Conservation (phyloP, 2,329 filamentous ascomycete species). For the Fonsecaea multimorphosa region DNA sequence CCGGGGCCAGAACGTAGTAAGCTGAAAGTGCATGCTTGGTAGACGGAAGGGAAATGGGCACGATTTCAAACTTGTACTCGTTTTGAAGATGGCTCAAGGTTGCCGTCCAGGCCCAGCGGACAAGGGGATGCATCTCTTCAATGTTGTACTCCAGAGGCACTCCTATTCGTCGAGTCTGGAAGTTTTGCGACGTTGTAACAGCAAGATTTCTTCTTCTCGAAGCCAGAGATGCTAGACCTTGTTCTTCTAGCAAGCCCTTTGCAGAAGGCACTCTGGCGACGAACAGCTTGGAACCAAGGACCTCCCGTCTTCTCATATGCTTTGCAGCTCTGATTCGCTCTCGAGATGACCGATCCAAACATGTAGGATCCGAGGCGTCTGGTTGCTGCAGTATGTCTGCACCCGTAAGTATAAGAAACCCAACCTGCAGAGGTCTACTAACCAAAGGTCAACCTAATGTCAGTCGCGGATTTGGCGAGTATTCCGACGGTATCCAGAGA, state of each 20-base stretch:
- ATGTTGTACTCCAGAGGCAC: constrained; percentile 84
- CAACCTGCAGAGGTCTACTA: background rate
- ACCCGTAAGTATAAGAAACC: constrained; percentile 42
- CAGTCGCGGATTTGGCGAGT: constrained; percentile 62
- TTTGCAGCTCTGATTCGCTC: constrained; percentile 29
- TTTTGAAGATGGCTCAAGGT: constrained; percentile 65
- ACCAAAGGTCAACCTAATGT: constrained; percentile 60
- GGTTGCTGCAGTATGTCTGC: constrained; percentile 62
- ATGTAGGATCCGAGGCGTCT: constrained; percentile 78
- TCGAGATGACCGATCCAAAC: constrained; percentile 64
- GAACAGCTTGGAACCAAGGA: constrained; percentile 17
- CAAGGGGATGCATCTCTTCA: constrained; percentile 71
- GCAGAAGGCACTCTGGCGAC: constrained; percentile 1
- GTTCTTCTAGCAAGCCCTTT: background rate
- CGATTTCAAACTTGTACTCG: constrained; percentile 70
- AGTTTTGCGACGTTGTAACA: constrained; percentile 15
- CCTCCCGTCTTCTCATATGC: constrained; percentile 14
- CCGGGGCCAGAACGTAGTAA: constrained; percentile 94
- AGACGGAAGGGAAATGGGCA: constrained; percentile 78
- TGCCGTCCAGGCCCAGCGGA: constrained; percentile 72
- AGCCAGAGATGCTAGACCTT: background rate
- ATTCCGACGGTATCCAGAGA: constrained; percentile 90
- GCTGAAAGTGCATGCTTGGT: constrained; percentile 86
- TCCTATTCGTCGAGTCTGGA: constrained; percentile 57
- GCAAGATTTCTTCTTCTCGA: constrained; percentile 8